Evolutionary conservation across 345 rosid genomes (phyloP).

Genomic region (Lepidium didymum): DNA sequence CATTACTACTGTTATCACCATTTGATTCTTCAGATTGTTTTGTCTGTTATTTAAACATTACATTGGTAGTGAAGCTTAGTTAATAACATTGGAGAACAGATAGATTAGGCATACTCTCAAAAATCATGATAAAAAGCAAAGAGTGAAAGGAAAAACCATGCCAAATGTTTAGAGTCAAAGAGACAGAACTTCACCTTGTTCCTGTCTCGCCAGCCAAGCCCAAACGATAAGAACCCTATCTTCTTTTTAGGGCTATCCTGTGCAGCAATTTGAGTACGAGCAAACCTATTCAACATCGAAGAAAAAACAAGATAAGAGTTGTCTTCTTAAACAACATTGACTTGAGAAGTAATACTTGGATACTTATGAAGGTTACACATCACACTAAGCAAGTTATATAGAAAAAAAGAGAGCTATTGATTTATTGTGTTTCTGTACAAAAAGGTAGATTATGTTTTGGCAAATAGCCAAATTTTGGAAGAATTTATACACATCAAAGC

Average conservation of each 20-base stretch:
- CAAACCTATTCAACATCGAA: constrained; percentile 33
- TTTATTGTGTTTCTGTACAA: background rate
- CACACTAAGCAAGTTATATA: background rate
- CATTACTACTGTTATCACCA: constrained; percentile 11
- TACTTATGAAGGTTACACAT: background rate
- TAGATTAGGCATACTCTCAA: background rate
- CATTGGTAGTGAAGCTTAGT: background rate
- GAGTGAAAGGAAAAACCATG: background rate
- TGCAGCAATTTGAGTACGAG: constrained; percentile 21
- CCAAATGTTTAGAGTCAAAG: background rate
- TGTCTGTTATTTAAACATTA: constrained; percentile 29
- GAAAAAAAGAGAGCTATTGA: background rate
- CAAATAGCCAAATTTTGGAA: background rate
- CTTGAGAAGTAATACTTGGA: background rate
- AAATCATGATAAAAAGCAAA: background rate
- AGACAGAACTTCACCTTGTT: constrained; percentile 54
- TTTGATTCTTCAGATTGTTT: constrained; percentile 32
- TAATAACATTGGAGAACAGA: background rate
- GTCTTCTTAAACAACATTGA: constrained; percentile 10
- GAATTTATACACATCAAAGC: background rate
- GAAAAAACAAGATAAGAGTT: background rate
- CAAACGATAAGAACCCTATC: constrained; percentile 46
- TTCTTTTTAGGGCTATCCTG: constrained; percentile 50
- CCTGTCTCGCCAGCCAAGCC: constrained; percentile 73
- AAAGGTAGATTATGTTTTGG: background rate